phyloP scores from a whole-genome alignment of 306 rosid genomes.

The Cicer pinnatifidum region DNA sequence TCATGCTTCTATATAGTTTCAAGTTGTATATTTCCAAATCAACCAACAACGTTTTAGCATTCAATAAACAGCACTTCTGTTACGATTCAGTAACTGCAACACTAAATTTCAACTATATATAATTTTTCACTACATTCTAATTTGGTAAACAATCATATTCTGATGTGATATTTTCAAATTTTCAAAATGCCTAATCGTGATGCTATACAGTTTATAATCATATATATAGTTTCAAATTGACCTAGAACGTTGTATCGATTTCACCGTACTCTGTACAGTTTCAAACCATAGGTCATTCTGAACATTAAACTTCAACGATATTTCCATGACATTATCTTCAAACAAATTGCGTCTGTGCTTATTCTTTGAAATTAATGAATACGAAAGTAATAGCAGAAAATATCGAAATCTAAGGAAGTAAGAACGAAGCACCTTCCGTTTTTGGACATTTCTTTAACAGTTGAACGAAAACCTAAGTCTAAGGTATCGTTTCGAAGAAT shows the following conservation, averaged over 20 bases:
- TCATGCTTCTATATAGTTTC: constrained; percentile 15
- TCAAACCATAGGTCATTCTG: constrained; percentile 5
- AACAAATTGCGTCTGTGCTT: not conserved
- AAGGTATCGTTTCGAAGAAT: not conserved
- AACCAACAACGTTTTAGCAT: not conserved
- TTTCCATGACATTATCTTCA: not conserved
- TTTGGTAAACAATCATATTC: not conserved
- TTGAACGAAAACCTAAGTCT: constrained; percentile 45
- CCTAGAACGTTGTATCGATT: not conserved
- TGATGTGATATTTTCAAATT: not conserved
- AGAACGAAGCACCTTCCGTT: constrained; percentile 1
- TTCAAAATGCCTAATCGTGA: not conserved
- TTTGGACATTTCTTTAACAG: constrained; percentile 1
- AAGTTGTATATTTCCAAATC: not conserved
- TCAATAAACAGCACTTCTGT: constrained; percentile 5
- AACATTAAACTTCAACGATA: constrained; percentile 18
- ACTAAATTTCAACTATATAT: constrained; percentile 1
- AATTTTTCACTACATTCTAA: not conserved
- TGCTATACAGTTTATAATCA: constrained; percentile 1
- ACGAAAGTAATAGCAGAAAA: not conserved
- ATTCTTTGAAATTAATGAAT: not conserved
- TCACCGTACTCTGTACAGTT: not conserved
- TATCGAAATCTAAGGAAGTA: not conserved
- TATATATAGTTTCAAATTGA: not conserved
- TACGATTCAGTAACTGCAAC: not conserved